Percentiles rank a stretch among this genome's conserved stretches.
phyloP scores from a whole-genome alignment of 805 yeast genomes.

The Wickerhamomyces sydowiorum region DNA sequence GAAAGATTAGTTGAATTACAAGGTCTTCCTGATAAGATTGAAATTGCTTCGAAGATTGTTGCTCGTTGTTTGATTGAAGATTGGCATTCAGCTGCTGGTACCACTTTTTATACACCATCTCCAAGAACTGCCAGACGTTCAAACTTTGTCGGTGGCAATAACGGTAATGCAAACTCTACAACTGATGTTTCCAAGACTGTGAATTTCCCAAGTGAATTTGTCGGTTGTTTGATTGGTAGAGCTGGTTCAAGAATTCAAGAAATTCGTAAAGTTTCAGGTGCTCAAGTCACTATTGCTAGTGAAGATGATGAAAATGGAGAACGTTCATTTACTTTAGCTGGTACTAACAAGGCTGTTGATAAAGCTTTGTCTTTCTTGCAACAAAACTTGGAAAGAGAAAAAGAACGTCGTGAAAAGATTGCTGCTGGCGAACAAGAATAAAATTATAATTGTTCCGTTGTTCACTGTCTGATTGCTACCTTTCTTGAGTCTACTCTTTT shows the following conservation, averaged over 20 bases:
- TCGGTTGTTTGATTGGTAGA: slow-evolving; percentile 86
- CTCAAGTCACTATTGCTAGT: slow-evolving; percentile 70
- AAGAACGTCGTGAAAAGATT: slow-evolving; percentile 38
- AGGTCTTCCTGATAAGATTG: slow-evolving; percentile 63
- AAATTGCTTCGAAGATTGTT: slow-evolving; percentile 49
- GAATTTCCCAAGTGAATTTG: slow-evolving; percentile 71
- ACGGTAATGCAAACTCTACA: slow-evolving; percentile 21
- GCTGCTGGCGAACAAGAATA: slow-evolving; percentile 10
- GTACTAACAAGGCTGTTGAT: slow-evolving; percentile 42
- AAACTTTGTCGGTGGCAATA: slow-evolving; percentile 1
- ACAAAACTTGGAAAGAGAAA: slow-evolving; percentile 54
- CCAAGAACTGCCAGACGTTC: slow-evolving; percentile 12
- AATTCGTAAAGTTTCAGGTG: slow-evolving; percentile 71
- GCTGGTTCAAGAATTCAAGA: slow-evolving; percentile 84
- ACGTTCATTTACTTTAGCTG: slow-evolving; percentile 67
- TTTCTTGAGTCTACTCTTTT: no score
- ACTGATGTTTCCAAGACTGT: slow-evolving; percentile 33
- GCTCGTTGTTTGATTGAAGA: slow-evolving; percentile 73
- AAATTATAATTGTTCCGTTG: not conserved
- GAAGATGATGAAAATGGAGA: slow-evolving; percentile 59
- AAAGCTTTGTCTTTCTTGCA: slow-evolving; percentile 53
- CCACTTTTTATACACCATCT: slow-evolving; percentile 55
- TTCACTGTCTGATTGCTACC: not conserved
- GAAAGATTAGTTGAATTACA: slow-evolving; percentile 86
- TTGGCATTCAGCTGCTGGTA: slow-evolving; percentile 59